A percentile compares a stretch with the other conserved stretches of the same genome.
These are phyloP conservation scores for Taphrina betulina DNA, from an alignment of 1,139 yeast genomes.

Conservation along the genomic window DNA sequence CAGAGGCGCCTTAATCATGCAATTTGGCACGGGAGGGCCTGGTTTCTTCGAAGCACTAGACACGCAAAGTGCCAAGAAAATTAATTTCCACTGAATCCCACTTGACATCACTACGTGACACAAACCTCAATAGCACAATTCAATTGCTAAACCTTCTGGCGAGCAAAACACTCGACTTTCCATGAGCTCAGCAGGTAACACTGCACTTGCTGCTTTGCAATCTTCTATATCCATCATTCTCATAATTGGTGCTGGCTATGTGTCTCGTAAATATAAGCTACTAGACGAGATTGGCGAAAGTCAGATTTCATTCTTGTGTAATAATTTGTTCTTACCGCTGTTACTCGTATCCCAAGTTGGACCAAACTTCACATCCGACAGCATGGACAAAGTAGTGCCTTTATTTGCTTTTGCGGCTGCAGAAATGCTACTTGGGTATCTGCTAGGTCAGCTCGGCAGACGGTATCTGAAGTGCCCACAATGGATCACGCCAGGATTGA, in stretches of 20 bases:
- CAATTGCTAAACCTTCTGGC: no score
- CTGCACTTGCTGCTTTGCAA: conserved; percentile 14
- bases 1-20: no score
- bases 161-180: no score
- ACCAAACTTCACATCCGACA: conserved; percentile 6
- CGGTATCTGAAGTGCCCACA: conserved; percentile 8
- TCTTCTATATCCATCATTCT: conserved; percentile 11
- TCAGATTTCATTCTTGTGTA: conserved; percentile 10
- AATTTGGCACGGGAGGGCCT: no score
- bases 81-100: no score
- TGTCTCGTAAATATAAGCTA: background rate
- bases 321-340: conserved; percentile 12
- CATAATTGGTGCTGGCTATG: conserved; percentile 7
- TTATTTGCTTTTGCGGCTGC: conserved; percentile 4
- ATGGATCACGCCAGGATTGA: conserved; percentile 15
- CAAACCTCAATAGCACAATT: no score
- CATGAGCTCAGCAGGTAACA: conserved; percentile 11
- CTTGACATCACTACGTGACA: no score
- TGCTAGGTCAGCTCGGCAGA: background rate
- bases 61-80: no score
- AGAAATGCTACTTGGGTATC: conserved; percentile 7
- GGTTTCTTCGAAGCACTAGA: no score
- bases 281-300: conserved; percentile 9
- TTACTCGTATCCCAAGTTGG: conserved; percentile 9
- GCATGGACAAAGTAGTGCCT: conserved; percentile 3